Base-by-base conservation (phyloP, 345 rosid genomes). In the Erucastrum elatum region DNA sequence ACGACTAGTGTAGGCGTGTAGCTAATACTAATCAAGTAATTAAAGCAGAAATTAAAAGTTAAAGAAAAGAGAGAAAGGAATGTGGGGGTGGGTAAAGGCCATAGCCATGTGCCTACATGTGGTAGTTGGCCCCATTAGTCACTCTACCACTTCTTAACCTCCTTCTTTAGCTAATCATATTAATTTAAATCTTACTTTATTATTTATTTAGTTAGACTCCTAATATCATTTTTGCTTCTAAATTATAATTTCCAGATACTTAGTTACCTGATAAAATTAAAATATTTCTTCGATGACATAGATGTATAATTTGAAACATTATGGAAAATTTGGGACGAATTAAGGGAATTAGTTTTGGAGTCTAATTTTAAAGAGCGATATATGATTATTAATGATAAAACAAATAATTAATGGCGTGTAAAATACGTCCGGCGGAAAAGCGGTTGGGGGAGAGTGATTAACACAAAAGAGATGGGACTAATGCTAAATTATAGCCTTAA, bases 61-160 rank as follows among this genome's bases (percentile, higher is more conserved):
- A 81, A 81, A 71, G 84, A 76, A 76, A 65, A 76, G 72, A 59
- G 68, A 70, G 64, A 66, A 66, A 76, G 46, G 35, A 59, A 71
- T 60, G 77, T 65, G 61, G 73, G 41, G 75, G 77, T 72, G 53
- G 81, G 78, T 72, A 77, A 82, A 64, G 77, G 74, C 77, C 67
- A 62, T 53, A 72, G 81, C 84, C 84, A 82, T 82, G 84, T 82
- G 84, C 84, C 44, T 72, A 77, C 84, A 82, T 82, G 82, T 82
- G 84, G 82, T 77, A 69, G 84, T 82, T 77, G 82, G 82, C 79
- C 82, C 82, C 75, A 77, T 77, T 44, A 8, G 13, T 58, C 82
- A 77, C 70, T 62, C 15, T 72, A 59, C 64, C 59, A 70, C 75
- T 64, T 64, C 76, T 64, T 73, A 67, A 51, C 35, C 72, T 46